Conservation (phyloP, 2,329 filamentous ascomycete genomes). For the Emmonsia crescens region DNA sequence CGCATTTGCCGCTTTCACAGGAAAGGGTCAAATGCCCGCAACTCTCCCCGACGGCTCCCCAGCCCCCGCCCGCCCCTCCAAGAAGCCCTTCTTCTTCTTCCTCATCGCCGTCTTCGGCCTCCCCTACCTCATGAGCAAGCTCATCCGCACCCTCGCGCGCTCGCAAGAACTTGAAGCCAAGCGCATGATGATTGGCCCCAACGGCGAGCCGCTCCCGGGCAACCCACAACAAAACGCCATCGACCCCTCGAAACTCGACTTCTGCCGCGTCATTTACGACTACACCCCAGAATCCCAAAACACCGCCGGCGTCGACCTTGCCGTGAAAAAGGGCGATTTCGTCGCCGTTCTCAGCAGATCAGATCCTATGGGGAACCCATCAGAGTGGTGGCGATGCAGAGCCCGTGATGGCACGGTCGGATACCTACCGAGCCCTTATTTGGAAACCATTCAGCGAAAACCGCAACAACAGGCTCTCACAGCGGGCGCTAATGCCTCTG, state of each 20-base stretch:
- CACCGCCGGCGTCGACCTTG: slow-evolving; percentile 66
- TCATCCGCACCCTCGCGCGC: slow-evolving; percentile 74
- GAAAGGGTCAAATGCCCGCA: slow-evolving; percentile 41
- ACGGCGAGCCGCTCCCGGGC: slow-evolving; percentile 31
- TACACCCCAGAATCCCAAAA: slow-evolving; percentile 65
- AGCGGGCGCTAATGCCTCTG: slow-evolving; percentile 14
- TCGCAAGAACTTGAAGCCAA: slow-evolving; percentile 68
- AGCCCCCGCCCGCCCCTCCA: slow-evolving; percentile 62
- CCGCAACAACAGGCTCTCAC: slow-evolving; percentile 31
- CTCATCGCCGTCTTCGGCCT: slow-evolving; percentile 86
- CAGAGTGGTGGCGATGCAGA: slow-evolving; percentile 95
- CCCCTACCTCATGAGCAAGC: slow-evolving; percentile 93
- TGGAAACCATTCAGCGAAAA: slow-evolving; percentile 60
- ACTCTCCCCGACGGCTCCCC: slow-evolving; percentile 56
- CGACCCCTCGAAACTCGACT: slow-evolving; percentile 86
- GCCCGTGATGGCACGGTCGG: slow-evolving; percentile 82
- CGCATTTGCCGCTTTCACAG: slow-evolving; percentile 82
- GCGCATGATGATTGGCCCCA: slow-evolving; percentile 42
- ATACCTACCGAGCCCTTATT: slow-evolving; percentile 82
- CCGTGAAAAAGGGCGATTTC: slow-evolving; percentile 88
- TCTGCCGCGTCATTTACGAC: slow-evolving; percentile 90
- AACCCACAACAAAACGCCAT: slow-evolving; percentile 41
- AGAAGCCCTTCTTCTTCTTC: slow-evolving; percentile 95
- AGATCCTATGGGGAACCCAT: slow-evolving; percentile 81
- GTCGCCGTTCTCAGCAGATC: slow-evolving; percentile 88